A percentile compares a stretch with the other conserved stretches of the same genome.
Evolutionary conservation across 1,284 basidiomycete genomes (phyloP).

Genomic region (Moesziomyces aphidis): DNA sequence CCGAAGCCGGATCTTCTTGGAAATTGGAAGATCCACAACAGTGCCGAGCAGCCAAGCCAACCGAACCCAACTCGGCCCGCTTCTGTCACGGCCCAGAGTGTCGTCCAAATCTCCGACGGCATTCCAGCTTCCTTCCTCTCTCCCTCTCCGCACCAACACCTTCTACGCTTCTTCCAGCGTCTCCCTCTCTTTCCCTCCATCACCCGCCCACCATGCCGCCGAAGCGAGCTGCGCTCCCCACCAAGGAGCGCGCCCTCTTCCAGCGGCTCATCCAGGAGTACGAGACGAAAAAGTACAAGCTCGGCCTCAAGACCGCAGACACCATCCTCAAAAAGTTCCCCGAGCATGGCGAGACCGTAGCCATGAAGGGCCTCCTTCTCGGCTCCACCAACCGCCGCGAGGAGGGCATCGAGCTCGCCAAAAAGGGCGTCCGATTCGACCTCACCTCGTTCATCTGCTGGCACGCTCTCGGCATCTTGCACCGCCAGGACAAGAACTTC

Average conservation of each 20-base stretch:
- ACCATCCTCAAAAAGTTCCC: constrained; percentile 94
- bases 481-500: constrained; percentile 81
- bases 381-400: constrained; percentile 67
- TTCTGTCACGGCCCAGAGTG: too few relatives aligned
- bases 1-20: constrained; percentile 5
- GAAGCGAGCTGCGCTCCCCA: constrained; percentile 73
- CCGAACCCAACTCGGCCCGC: too few relatives aligned
- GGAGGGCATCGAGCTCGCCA: constrained; percentile 82
- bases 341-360: constrained; percentile 78
- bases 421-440: constrained; percentile 84
- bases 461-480: constrained; percentile 86
- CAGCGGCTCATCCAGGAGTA: constrained; percentile 82
- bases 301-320: constrained; percentile 91
- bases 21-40: constrained; percentile 24
- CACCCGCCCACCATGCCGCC: constrained; percentile 47
- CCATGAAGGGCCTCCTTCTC: constrained; percentile 65
- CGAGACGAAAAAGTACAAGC: constrained; percentile 89
- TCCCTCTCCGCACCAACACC: background rate
- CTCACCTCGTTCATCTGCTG: constrained; percentile 94
- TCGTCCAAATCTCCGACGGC: too few relatives aligned
- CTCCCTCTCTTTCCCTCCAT: background rate
- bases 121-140: background rate
- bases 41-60: too few relatives aligned
- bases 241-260: constrained; percentile 88
- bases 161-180: background rate